Percentiles rank a stretch among this genome's conserved stretches.
Conservation (phyloP, 345 rosid genomes). For the Murraya koenigii region DNA sequence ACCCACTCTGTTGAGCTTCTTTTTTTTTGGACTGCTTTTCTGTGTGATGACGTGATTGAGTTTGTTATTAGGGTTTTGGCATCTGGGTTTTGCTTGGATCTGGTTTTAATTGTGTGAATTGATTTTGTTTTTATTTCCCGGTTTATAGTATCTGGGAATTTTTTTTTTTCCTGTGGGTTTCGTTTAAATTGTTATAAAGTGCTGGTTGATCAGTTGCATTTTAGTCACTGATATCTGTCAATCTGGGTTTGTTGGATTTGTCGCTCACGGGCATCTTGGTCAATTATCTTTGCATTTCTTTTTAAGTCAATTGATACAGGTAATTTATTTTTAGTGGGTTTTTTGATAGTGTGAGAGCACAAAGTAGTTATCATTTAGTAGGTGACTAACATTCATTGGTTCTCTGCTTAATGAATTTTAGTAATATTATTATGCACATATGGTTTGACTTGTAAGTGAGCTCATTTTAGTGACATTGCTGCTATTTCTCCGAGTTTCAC, state of each 20-base stretch:
- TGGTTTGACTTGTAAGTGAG: not conserved
- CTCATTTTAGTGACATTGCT: not conserved
- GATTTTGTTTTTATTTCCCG: not conserved
- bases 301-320: not conserved
- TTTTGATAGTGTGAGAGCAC: not conserved
- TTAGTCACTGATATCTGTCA: not conserved
- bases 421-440: not conserved
- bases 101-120: not conserved
- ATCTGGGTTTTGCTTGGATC: slow-evolving; percentile 16
- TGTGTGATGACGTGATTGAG: not conserved
- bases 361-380: not conserved
- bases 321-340: not conserved
- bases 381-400: not conserved
- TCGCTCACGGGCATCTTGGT: not conserved
- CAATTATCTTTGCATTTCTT: not conserved
- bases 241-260: not conserved
- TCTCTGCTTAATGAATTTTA: not conserved
- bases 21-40: not conserved
- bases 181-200: not conserved
- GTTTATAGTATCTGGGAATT: not conserved
- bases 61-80: slow-evolving; percentile 1
- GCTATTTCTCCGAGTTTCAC: not conserved
- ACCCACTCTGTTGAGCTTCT: not conserved
- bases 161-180: not conserved
- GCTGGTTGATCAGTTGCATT: not conserved